phyloP scores from a whole-genome alignment of 148 eudicot species.

The Spergularia bocconei region DNA sequence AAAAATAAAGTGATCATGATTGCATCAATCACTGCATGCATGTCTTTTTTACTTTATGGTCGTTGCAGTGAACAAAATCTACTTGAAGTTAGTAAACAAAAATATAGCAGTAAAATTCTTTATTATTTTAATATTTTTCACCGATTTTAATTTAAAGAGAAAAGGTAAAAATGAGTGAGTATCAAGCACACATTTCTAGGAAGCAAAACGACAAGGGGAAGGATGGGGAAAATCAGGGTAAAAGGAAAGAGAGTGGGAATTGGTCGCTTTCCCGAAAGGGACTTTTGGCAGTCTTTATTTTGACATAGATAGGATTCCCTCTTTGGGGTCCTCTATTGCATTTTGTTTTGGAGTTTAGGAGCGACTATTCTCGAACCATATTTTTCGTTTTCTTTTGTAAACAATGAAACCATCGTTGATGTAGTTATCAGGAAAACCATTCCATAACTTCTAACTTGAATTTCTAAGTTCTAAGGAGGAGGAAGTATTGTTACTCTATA shows the following conservation, averaged over 20 bases:
- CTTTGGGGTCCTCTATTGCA: no score
- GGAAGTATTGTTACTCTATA: no score
- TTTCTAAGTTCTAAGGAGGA: no score
- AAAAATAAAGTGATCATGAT: slow-evolving; percentile 16
- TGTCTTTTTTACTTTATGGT: slow-evolving; percentile 12
- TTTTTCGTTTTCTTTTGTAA: no score
- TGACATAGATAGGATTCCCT: slow-evolving; percentile 5
- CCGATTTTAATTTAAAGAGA: not conserved
- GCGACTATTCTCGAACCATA: no score
- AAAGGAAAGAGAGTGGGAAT: slow-evolving; percentile 43
- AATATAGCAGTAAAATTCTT: not conserved
- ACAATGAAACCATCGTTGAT: no score
- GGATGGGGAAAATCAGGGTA: slow-evolving; percentile 33
- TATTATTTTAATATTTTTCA: no score
- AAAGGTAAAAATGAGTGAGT: slow-evolving; percentile 12
- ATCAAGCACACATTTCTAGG: slow-evolving; percentile 58
- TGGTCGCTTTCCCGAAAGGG: slow-evolving; percentile 52
- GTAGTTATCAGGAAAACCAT: no score
- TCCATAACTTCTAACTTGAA: no score
- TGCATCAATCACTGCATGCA: slow-evolving; percentile 29
- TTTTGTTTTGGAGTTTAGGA: not conserved
- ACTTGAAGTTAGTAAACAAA: slow-evolving; percentile 17
- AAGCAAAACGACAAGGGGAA: slow-evolving; percentile 44
- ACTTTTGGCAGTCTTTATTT: slow-evolving; percentile 33
- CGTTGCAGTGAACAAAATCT: slow-evolving; percentile 19